Evolutionary conservation across 768 basidiomycete species (phyloP), one percentile per base, ranked within the genome.

Genomic region (Steccherinum ochraceum): DNA sequence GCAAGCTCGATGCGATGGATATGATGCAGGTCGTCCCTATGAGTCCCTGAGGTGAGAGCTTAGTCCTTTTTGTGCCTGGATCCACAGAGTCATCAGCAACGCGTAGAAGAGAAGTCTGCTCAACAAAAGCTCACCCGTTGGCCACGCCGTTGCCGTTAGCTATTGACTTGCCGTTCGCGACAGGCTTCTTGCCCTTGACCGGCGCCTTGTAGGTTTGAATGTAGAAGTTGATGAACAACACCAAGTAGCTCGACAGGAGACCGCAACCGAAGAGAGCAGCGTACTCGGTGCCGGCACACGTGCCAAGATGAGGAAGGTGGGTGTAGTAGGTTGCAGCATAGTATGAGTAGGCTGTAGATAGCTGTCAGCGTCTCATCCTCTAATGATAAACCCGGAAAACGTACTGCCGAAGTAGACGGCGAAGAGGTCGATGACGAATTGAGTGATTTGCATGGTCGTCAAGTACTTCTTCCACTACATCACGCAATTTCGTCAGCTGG

Each of bases 401-500:
- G 60, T 64, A 91, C 94, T 93, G 64, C 91, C 96, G 59, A 94
- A 96, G 77, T 96, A 98, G 55, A 94, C 90, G 51, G 88, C 71
- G 67, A 78, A 79, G 18, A 99, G 72, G 70, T 99, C 95, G 63
- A 98, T 84, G 56, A 98, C 69, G 66, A 98, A 99, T 71, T 99
- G 96, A 20, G 78, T 78, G 61, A 99, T 99, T 73, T 99, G 96
- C 86, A 99, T 87, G 21, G 79, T 83, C 39, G 96, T 99, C 55
- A 98, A 69, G 70, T 99, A 93, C 69, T 93, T 93, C 77, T 99
- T 99, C 96, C 96, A 99, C 95, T 94, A 61, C 20, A 45, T 20
- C 40, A 13, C 45, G 18, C n/a, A 43, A 16, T 7, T 3, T 42
- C 30, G 16, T 35, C n/a, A 53, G 40, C 26, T 11, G 40, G n/a